Base-by-base conservation (phyloP, 306 rosid species). In the Trifolium repens region DNA sequence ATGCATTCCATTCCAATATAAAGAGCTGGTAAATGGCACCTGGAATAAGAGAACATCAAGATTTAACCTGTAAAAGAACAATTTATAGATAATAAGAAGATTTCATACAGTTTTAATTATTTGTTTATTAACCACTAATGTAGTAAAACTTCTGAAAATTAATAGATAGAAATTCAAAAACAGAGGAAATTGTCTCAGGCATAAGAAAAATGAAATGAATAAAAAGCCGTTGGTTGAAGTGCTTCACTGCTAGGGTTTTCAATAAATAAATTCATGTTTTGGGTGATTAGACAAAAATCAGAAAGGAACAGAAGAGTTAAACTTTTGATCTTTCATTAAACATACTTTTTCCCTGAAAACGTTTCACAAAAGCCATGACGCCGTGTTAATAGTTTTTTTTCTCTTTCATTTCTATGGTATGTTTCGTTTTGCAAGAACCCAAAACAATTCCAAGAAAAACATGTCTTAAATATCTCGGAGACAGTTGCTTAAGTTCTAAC, bases 1-100 rank as follows among this genome's bases (percentile, higher is more conserved):
- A 94, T 89, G 87, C 96, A 94, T 83, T 91, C 99, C 99, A 94
- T 94, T 76, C 99, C 99, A 83, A 94, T 94, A 86, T 94, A 90
- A 82, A 94, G 85, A 72, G 97, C 86, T 84, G 99, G 96, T 77
- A 94, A 87, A 85, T 94, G 99, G 79, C 99, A 94, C 93, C 99
- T 94, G 91, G 91, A 92, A 90, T 73, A 89, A 89, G 84, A 87
- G 86, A 90, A 90, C 76, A 83, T 82, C 78, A 91, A 76, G 87
- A 88, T 76, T 84, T 86, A 90, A 79, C 88, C 88, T 83, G 86
- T 83, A 59, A 86, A 85, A 83, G 72, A 71, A 76, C 84, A 85
- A 55, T 79, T 57, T 68, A 79, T 87, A 37, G 80, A 85, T 72
- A 85, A 90, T 85, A 85, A 83, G 84, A 88, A 82, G 72, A 81